A percentile compares a stretch with the other conserved stretches of the same genome.
These are phyloP conservation scores for Chrysanthemum makinoi DNA, from an alignment of 129 eudicot species.

Conservation along the genomic window DNA sequence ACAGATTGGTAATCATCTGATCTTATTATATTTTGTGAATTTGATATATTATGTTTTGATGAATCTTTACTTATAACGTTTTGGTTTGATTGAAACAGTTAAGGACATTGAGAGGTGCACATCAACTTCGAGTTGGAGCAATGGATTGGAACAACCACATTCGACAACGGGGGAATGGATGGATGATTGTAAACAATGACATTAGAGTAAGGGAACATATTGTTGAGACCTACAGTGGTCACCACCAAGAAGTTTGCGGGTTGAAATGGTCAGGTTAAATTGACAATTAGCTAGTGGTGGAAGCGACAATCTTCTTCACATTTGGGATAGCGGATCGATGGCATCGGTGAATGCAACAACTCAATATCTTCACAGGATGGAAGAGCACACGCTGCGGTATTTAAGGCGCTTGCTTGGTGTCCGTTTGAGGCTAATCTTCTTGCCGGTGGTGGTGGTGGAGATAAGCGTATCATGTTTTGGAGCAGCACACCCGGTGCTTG, in stretches of 20 bases:
- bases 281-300: constrained; percentile 91
- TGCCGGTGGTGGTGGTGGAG: constrained; percentile 96
- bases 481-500: too few species aligned
- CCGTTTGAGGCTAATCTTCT: constrained; percentile 73
- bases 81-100: constrained; percentile 38
- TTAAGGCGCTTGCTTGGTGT: constrained; percentile 95
- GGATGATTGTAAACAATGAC: constrained; percentile 75
- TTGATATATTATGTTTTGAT: background rate
- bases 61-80: background rate
- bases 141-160: constrained; percentile 83
- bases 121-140: constrained; percentile 67
- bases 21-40: background rate
- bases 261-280: constrained; percentile 85
- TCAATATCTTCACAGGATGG: constrained; percentile 74
- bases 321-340: constrained; percentile 67
- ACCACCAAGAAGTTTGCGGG: constrained; percentile 86
- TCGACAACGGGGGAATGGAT: constrained; percentile 82
- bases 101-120: constrained; percentile 73
- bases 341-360: constrained; percentile 58
- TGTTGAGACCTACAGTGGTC: constrained; percentile 67
- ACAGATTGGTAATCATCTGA: constrained; percentile 45
- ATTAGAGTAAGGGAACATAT: constrained; percentile 58
- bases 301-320: constrained; percentile 79
- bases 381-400: constrained; percentile 91
- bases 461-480: constrained; percentile 75